A percentile compares a stretch with the other conserved stretches of the same genome.
Evolutionary conservation across 805 yeast species (phyloP).

Genomic region (Candida pseudoglaebosa): DNA sequence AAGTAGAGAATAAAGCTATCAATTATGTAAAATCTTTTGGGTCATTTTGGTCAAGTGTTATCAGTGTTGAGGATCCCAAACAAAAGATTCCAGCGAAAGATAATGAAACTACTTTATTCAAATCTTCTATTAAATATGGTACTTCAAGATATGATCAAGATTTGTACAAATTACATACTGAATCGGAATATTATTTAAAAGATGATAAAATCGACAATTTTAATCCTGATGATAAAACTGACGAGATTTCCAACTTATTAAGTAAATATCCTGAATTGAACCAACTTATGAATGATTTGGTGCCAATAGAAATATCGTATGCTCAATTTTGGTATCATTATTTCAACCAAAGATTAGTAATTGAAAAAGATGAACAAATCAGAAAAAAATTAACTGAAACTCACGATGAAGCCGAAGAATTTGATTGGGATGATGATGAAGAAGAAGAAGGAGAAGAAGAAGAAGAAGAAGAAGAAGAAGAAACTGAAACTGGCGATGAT

Average conservation of each 20-base stretch:
- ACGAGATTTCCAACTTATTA: slow-evolving; percentile 47
- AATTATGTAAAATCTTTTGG: slow-evolving; percentile 55
- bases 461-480: background rate
- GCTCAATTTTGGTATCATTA: slow-evolving; percentile 73
- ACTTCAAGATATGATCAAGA: slow-evolving; percentile 37
- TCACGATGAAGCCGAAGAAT: slow-evolving; percentile 45
- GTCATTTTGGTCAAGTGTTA: slow-evolving; percentile 45
- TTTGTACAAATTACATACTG: slow-evolving; percentile 36
- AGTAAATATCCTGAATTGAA: slow-evolving; percentile 45
- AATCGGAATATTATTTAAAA: slow-evolving; percentile 16
- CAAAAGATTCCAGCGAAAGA: too few species aligned
- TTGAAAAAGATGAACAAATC: slow-evolving; percentile 58
- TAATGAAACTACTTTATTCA: slow-evolving; percentile 19
- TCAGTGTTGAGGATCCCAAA: slow-evolving; percentile 17
- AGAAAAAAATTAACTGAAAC: slow-evolving; percentile 54
- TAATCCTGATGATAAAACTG: slow-evolving; percentile 45
- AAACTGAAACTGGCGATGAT: background rate
- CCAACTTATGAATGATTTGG: slow-evolving; percentile 55
- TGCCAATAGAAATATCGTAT: slow-evolving; percentile 60
- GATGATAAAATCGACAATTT: slow-evolving; percentile 26
- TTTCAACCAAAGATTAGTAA: slow-evolving; percentile 48
- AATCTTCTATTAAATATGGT: slow-evolving; percentile 27
- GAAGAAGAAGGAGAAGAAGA: slow-evolving; percentile 26
- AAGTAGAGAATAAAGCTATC: slow-evolving; percentile 67
- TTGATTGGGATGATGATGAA: slow-evolving; percentile 50